Evolutionary conservation across 2,329 filamentous ascomycete genomes (phyloP).

Genomic region (Aspergillus persii): DNA sequence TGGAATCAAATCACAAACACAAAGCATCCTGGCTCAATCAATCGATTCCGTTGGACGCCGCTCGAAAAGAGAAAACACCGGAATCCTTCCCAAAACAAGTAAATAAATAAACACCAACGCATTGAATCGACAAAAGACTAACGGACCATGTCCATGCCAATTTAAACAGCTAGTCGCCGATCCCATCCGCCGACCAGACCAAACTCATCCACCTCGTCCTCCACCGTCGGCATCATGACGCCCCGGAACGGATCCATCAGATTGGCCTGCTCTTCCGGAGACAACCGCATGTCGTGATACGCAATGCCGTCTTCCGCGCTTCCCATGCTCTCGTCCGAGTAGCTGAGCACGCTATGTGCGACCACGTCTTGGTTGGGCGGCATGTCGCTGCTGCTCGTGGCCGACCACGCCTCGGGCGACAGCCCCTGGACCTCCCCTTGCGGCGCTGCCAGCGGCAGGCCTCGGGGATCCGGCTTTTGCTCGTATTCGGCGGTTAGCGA

Average conservation of each 20-base stretch:
- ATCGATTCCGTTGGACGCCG: neutral
- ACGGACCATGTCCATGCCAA: neutral
- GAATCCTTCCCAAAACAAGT: neutral
- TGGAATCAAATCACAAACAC: neutral
- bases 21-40: neutral
- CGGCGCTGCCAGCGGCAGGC: conserved; percentile 18
- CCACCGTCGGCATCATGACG: conserved; percentile 37
- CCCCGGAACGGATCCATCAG: conserved; percentile 35
- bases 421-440: conserved; percentile 35
- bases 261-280: conserved; percentile 28
- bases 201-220: conserved; percentile 34
- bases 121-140: neutral
- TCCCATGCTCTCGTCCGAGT: conserved; percentile 59
- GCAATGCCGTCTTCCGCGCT: conserved; percentile 49
- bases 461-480: conserved; percentile 24
- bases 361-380: conserved; percentile 25
- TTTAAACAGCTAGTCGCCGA: conserved; percentile 33
- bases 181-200: conserved; percentile 32
- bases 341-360: conserved; percentile 57
- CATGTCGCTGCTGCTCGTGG: conserved; percentile 40
- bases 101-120: neutral
- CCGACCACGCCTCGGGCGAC: conserved; percentile 39
- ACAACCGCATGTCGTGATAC: conserved; percentile 23
- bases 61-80: neutral
- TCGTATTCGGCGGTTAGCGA: conserved; percentile 32